Percentiles rank a stretch among this genome's conserved stretches.
Evolutionary conservation across 2,329 filamentous ascomycete species (phyloP).

Genomic region (Plenodomus lindquistii): DNA sequence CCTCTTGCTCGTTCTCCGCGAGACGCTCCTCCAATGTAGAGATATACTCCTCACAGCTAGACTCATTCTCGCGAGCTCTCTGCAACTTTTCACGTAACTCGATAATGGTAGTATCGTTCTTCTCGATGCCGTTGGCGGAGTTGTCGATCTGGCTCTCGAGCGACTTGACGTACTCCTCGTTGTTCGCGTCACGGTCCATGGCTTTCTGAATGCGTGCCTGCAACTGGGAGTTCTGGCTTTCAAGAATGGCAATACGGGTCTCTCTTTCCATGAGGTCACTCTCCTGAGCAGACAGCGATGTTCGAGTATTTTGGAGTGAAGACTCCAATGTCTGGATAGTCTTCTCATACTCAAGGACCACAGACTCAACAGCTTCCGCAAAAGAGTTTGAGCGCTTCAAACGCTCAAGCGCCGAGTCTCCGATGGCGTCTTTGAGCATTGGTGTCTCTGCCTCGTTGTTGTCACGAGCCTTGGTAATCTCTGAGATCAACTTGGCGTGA

Average conservation of each 20-base stretch:
- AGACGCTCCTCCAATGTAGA: conserved; percentile 93
- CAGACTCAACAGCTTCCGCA: conserved; percentile 91
- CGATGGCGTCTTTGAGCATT: conserved; percentile 64
- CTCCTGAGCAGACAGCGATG: conserved; percentile 81
- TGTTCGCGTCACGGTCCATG: conserved; percentile 86
- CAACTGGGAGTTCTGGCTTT: conserved; percentile 88
- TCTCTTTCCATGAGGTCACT: conserved; percentile 89
- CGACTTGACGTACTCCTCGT: conserved; percentile 90
- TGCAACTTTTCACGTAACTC: conserved; percentile 91
- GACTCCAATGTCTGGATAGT: conserved; percentile 93
- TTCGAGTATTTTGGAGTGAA: conserved; percentile 84
- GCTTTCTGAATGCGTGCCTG: conserved; percentile 90
- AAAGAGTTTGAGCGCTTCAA: conserved; percentile 95
- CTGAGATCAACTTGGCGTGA: conserved; percentile 92
- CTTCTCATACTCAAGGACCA: conserved; percentile 97
- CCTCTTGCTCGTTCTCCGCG: conserved; percentile 93
- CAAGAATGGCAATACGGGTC: conserved; percentile 88
- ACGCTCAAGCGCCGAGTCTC: conserved; percentile 81
- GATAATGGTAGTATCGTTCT: conserved; percentile 80
- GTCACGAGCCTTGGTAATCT: conserved; percentile 85
- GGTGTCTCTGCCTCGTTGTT: conserved; percentile 61
- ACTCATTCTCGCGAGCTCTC: conserved; percentile 86
- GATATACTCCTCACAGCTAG: conserved; percentile 92
- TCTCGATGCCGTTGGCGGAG: conserved; percentile 88
- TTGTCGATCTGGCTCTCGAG: conserved; percentile 89